phyloP scores from a whole-genome alignment of 2,329 filamentous ascomycete genomes.

The Metarhizium sp. region DNA sequence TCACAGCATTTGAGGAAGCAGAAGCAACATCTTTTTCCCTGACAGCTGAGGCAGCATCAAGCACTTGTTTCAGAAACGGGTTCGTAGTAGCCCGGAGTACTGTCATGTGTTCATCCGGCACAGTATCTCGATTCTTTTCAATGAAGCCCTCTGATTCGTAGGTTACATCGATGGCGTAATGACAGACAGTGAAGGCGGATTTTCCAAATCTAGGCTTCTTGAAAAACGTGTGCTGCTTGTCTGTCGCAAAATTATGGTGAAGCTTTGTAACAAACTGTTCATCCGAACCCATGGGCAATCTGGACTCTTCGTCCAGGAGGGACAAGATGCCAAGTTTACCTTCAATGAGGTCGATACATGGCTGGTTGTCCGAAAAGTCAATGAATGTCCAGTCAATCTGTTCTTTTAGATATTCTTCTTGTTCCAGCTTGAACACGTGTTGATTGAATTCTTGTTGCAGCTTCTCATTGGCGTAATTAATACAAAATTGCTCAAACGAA shows the following conservation, averaged over 20 bases:
- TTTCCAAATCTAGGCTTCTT: conserved; percentile 98
- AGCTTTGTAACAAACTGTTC: conserved; percentile 95
- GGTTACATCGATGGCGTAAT: conserved; percentile 95
- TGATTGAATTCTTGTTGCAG: conserved; percentile 98
- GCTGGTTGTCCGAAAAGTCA: conserved; percentile 98
- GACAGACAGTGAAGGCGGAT: conserved; percentile 93
- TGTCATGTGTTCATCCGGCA: conserved; percentile 96
- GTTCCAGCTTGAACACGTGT: conserved; percentile 97
- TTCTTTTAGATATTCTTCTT: conserved; percentile 93
- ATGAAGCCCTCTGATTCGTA: conserved; percentile 99
- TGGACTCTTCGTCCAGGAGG: conserved; percentile 89
- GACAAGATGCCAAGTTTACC: conserved; percentile 90
- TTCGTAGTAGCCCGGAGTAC: conserved; percentile 80
- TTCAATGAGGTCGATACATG: conserved; percentile 97
- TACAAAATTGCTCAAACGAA: conserved; percentile 99
- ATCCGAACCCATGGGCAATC: conserved; percentile 93
- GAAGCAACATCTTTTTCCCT: conserved; percentile 77
- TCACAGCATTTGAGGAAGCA: conserved; percentile 61
- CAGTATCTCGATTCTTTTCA: conserved; percentile 98
- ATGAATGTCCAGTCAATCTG: conserved; percentile 99
- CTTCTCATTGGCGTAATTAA: conserved; percentile 99
- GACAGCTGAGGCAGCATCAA: conserved; percentile 77
- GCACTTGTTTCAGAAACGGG: conserved; percentile 71
- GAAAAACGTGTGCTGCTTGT: conserved; percentile 95
- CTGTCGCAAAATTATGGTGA: conserved; percentile 81